These are phyloP conservation scores for Paecilomyces fulvus DNA, from an alignment of 2,329 filamentous ascomycete genomes.

Conservation along the genomic window DNA sequence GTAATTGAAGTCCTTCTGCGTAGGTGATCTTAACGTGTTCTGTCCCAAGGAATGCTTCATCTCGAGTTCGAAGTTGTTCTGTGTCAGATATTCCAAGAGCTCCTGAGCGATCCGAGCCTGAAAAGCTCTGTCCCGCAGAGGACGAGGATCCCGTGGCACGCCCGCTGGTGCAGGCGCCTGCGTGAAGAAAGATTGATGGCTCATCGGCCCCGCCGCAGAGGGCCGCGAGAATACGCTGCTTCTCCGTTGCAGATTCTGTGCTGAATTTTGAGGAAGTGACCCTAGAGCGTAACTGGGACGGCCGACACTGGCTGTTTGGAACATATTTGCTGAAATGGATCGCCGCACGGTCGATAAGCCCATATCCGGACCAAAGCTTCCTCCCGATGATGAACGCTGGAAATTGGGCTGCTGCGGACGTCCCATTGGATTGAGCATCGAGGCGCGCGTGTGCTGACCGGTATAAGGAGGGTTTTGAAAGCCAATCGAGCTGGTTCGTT, in stretches of 20 bases:
- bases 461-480: conserved; percentile 56
- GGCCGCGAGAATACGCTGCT: conserved; percentile 80
- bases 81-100: conserved; percentile 79
- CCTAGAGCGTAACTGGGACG: conserved; percentile 64
- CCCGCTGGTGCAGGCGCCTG: conserved; percentile 73
- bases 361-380: conserved; percentile 67
- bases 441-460: conserved; percentile 70
- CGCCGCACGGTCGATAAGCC: conserved; percentile 76
- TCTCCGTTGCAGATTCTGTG: conserved; percentile 50
- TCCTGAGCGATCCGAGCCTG: conserved; percentile 80
- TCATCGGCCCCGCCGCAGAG: conserved; percentile 58
- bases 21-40: conserved; percentile 87
- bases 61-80: conserved; percentile 95
- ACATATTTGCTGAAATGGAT: conserved; percentile 63
- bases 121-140: conserved; percentile 71
- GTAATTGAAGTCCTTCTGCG: conserved; percentile 94
- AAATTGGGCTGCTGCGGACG: conserved; percentile 83
- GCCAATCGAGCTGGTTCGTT: conserved; percentile 75
- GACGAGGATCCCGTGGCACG: conserved; percentile 76
- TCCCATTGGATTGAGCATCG: conserved; percentile 76
- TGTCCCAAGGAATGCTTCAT: conserved; percentile 91
- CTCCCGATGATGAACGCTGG: conserved; percentile 65
- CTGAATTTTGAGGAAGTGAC: conserved; percentile 47
- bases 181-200: conserved; percentile 90
- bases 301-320: conserved; percentile 48